Conservation (phyloP, 1,139 yeast species). For the Suhomyces chickasaworum region DNA sequence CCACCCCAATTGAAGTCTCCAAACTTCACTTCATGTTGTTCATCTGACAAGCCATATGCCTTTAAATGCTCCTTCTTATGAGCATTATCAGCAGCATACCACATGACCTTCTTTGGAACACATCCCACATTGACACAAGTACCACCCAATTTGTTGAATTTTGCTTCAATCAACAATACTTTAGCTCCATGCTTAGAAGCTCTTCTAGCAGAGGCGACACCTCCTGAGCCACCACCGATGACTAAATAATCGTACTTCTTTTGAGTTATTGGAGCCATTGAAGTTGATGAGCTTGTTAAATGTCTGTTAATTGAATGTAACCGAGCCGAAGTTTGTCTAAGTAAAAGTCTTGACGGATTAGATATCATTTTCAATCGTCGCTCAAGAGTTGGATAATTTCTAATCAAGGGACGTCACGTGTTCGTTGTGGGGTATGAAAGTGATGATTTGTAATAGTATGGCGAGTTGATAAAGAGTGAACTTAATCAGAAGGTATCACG, state of each 20-base stretch:
- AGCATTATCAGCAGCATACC: conserved; percentile 94
- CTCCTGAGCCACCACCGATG: conserved; percentile 99
- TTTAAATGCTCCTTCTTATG: conserved; percentile 69
- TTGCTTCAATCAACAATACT: conserved; percentile 77
- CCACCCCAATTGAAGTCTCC: conserved; percentile 76
- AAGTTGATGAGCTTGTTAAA: conserved; percentile 24
- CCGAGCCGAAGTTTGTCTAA: conserved; percentile 8
- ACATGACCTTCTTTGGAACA: conserved; percentile 98
- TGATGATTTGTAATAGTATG: too few species aligned
- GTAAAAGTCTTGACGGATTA: conserved; percentile 12
- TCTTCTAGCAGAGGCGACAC: conserved; percentile 95
- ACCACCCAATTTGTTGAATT: conserved; percentile 76
- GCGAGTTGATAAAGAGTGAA: too few species aligned
- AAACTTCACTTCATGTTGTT: conserved; percentile 50
- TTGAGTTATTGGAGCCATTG: conserved; percentile 53
- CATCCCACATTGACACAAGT: conserved; percentile 99
- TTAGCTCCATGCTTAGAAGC: conserved; percentile 95
- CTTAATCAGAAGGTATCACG: too few species aligned
- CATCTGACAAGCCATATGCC: conserved; percentile 75
- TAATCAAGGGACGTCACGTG: conserved; percentile 7
- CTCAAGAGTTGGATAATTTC: conserved; percentile 7
- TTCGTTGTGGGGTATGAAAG: background rate
- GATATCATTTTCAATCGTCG: conserved; percentile 12
- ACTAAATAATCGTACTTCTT: conserved; percentile 86
- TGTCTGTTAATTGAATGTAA: conserved; percentile 25